A percentile compares a stretch with the other conserved stretches of the same genome.
phyloP scores from a whole-genome alignment of 768 basidiomycete species.

The Lyophyllum shimeji region DNA sequence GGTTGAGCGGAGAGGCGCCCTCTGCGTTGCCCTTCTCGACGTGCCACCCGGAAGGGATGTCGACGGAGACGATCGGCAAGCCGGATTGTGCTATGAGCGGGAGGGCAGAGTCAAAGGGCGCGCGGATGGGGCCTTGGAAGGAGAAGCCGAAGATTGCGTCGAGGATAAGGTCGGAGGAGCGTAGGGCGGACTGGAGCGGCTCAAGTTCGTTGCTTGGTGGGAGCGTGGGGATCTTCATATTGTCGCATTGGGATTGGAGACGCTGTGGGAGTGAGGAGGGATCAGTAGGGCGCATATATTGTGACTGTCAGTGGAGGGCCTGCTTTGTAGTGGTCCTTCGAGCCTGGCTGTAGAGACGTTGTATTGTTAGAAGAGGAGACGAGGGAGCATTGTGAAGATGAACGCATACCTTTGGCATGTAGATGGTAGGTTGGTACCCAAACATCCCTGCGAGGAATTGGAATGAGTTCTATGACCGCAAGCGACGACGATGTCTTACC shows the following conservation, averaged over 20 bases:
- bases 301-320: background rate
- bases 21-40: conserved; percentile 73
- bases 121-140: conserved; percentile 86
- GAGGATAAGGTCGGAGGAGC: conserved; percentile 76
- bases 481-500: conserved; percentile 43
- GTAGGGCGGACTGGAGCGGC: conserved; percentile 48
- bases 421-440: conserved; percentile 85
- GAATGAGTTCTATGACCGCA: background rate
- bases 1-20: conserved; percentile 54
- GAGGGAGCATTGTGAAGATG: background rate
- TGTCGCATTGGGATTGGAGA: conserved; percentile 82
- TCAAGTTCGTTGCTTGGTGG: conserved; percentile 46
- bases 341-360: conserved; percentile 62
- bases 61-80: conserved; percentile 89
- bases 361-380: background rate
- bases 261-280: conserved; percentile 42
- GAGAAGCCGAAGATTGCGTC: conserved; percentile 99
- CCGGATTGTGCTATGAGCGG: conserved; percentile 58
- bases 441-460: conserved; percentile 67
- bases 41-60: conserved; percentile 97
- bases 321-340: conserved; percentile 91
- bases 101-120: conserved; percentile 83
- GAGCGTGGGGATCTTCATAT: conserved; percentile 81
- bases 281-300: background rate
- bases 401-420: conserved; percentile 81